Base-by-base conservation (phyloP, 2,329 filamentous ascomycete species). In the Stachybotrys elegans region DNA sequence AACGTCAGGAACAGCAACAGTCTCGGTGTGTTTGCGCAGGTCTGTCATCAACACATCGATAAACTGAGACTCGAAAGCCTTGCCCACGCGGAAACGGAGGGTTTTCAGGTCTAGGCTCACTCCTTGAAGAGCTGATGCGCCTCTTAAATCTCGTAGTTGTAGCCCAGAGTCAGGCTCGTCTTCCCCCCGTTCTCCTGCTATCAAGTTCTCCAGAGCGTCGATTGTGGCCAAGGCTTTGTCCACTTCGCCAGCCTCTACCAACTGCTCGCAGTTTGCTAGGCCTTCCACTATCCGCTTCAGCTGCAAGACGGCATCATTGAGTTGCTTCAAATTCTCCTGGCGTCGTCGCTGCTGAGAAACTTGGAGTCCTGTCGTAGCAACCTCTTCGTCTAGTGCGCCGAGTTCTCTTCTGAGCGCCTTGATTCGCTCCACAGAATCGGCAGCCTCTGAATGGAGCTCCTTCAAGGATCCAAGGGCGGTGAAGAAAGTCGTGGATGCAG, bases 401-500 rank as follows among this genome's bases (percentile, higher is more conserved):
- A 98, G 70, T 57, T 97, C 92, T 54, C 82, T 79, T 46, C 93
- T 78, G 32, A 98, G 63, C 0, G 78, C 75, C 58, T 90, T 89
- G 47, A 98, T 98, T 48, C 87, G 83, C 8, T 84, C 76, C 2
- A 98, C 91, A 3, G 92, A 97, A 45, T 94, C 88, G 11, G 90
- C 86, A 6, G 93, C 91, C 64, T 98, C 93, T 0, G 85, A 85
- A 61, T 98, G 92, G 11, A 98, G 72, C 60, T 96, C 89, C 52
- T 89, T 86, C 25, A 98, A 71, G 1, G 91, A 95, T 1, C 93
- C 92, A 1, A 98, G 72, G 0, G 93, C 93, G 0, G 90, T 91
- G 58, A 98, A 98, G 65, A 98, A 98, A 0, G 92, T 95, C 1
- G 89, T 90, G 0, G 93, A 97, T 2, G 93, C 93, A 0, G 88